phyloP scores from a whole-genome alignment of 2,329 filamentous ascomycete genomes.

The Teratosphaeria gauchensis region DNA sequence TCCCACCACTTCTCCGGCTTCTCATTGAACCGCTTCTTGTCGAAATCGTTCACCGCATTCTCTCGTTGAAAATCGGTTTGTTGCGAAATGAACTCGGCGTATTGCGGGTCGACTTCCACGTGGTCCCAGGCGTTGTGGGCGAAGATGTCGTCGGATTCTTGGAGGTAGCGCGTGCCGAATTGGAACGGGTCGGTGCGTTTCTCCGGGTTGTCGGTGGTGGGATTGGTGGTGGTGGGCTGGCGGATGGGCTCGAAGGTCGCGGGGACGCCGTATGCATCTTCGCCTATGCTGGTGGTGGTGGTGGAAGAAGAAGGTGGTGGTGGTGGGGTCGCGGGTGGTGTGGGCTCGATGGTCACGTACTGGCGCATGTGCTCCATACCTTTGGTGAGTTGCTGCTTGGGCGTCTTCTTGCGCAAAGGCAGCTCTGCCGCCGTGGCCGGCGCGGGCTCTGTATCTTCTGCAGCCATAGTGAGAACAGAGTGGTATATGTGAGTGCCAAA shows the following conservation, averaged over 20 bases:
- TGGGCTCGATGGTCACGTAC: constrained; percentile 34
- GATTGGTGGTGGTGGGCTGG: constrained; percentile 46
- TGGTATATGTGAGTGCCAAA: not conserved
- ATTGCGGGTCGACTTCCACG: constrained; percentile 82
- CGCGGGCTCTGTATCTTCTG: not conserved
- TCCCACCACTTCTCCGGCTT: constrained; percentile 98
- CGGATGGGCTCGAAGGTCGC: constrained; percentile 36
- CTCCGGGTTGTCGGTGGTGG: constrained; percentile 63
- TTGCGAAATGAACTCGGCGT: constrained; percentile 73
- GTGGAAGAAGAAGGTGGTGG: not conserved
- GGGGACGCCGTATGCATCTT: constrained; percentile 43
- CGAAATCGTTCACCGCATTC: constrained; percentile 83
- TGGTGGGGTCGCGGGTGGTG: constrained; percentile 15
- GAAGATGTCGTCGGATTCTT: constrained; percentile 80
- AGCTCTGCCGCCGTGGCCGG: not conserved
- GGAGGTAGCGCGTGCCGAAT: constrained; percentile 81
- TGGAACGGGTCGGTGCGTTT: constrained; percentile 90
- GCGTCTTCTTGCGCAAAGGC: constrained; percentile 14
- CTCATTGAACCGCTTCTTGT: constrained; percentile 80
- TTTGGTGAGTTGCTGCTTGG: constrained; percentile 38
- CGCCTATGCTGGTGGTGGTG: constrained; percentile 11
- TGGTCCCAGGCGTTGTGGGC: constrained; percentile 99
- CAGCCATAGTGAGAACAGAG: not conserved
- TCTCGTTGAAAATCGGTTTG: constrained; percentile 80
- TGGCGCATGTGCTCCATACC: constrained; percentile 45